Evolutionary conservation across 2,329 filamentous ascomycete species (phyloP).

Genomic region (Colletotrichum euphorbiae): DNA sequence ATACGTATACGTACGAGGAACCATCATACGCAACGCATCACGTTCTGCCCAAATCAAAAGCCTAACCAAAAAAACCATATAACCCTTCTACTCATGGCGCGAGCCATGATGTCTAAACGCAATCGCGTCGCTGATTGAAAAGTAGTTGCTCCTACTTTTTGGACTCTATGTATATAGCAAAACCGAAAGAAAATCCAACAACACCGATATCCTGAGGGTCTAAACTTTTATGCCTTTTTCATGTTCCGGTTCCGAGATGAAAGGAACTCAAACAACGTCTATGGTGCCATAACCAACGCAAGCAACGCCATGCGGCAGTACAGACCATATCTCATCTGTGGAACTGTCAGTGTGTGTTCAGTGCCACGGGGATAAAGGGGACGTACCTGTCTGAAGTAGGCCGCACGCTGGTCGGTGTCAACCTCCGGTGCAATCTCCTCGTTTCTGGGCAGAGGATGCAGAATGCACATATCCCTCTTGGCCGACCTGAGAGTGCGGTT

Average conservation of each 20-base stretch:
- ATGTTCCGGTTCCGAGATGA: conserved; percentile 15
- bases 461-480: conserved; percentile 91
- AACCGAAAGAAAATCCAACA: conserved; percentile 19
- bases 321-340: conserved; percentile 94
- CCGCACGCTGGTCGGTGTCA: conserved; percentile 95
- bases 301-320: conserved; percentile 98
- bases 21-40: conserved; percentile 34
- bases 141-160: conserved; percentile 39
- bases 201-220: conserved; percentile 24
- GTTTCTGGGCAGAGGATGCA: conserved; percentile 96
- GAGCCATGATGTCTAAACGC: conserved; percentile 33
- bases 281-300: conserved; percentile 81
- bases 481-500: conserved; percentile 90
- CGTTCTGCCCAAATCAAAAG: conserved; percentile 33
- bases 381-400: conserved; percentile 99
- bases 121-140: conserved; percentile 32
- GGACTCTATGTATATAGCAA: conserved; percentile 29
- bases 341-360: conserved; percentile 53
- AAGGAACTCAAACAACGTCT: conserved; percentile 39
- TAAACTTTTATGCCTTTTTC: conserved; percentile 35
- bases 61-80: conserved; percentile 2
- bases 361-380: not conserved
- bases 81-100: conserved; percentile 34
- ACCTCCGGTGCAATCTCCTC: conserved; percentile 95
- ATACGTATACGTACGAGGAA: conserved; percentile 26